A percentile compares a stretch with the other conserved stretches of the same genome.
phyloP scores from a whole-genome alignment of 1,284 basidiomycete species.

The Tilletia indica region DNA sequence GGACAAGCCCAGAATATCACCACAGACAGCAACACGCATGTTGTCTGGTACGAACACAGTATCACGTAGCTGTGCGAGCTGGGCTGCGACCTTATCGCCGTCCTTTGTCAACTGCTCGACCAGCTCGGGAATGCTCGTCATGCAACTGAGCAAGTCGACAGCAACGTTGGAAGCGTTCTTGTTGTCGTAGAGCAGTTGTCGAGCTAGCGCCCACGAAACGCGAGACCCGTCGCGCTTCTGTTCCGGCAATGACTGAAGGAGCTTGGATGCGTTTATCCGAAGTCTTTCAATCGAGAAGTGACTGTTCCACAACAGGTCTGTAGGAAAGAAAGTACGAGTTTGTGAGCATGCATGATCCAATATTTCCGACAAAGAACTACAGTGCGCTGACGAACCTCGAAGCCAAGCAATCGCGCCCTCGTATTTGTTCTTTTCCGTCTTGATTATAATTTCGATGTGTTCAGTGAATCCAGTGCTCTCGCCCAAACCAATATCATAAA shows the following conservation, averaged over 20 bases:
- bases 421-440: conserved; percentile 76
- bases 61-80: conserved; percentile 41
- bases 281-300: conserved; percentile 84
- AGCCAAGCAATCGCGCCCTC: conserved; percentile 82
- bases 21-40: conserved; percentile 81
- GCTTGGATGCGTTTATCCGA: conserved; percentile 80
- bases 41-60: conserved; percentile 66
- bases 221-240: conserved; percentile 84
- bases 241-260: conserved; percentile 86
- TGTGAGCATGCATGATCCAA: neutral
- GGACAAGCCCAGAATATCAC: conserved; percentile 73
- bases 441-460: conserved; percentile 70
- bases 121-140: conserved; percentile 76
- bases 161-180: conserved; percentile 72
- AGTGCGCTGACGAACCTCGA: conserved; percentile 49
- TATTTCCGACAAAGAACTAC: neutral
- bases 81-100: conserved; percentile 36
- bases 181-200: conserved; percentile 69
- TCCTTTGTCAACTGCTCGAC: conserved; percentile 63
- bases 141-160: conserved; percentile 70
- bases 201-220: conserved; percentile 73
- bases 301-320: conserved; percentile 77
- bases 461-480: conserved; percentile 67
- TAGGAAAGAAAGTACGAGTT: neutral
- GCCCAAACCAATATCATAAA: conserved; percentile 77